Base-by-base conservation (phyloP, 2,329 filamentous ascomycete species). In the Didymella arachidicola region DNA sequence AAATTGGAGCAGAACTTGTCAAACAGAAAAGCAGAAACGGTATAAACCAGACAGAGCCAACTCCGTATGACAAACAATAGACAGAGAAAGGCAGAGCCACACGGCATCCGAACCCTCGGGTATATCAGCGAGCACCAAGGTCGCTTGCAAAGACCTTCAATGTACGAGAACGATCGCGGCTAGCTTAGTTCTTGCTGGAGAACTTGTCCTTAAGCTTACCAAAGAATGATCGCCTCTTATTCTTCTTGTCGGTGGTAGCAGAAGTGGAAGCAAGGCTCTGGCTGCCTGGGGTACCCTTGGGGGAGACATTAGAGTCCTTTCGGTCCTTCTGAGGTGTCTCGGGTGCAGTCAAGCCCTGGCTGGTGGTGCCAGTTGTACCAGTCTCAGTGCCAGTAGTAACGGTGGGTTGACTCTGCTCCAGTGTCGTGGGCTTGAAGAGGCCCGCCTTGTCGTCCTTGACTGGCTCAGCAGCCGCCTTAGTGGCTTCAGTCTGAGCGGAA, bases 171-270 rank as follows among this genome's bases (percentile, higher is more conserved):
- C 53, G 22, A 32, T 34, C 38, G 43, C 44, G 45, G 27, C 43
- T 50, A 60, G 49, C 59, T 64, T 70, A 71, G 57, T 68, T 53
- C 58, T 73, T 73, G 65, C 62, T 65, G 22, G 65, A 66, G 50
- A 83, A 71, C 76, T 81, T 81, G 57, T 81, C 80, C 78, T 82
- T 82, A 60, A 83, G 62, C 73, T 78, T 80, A 64, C 78, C 78
- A 59, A 82, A 82, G 68, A 82, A 75, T 53, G 77, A 78, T 47
- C 77, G 77, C 69, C 80, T 76, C 76, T 80, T 81, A 72, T 80
- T 81, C 71, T 80, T 80, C 76, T 80, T 79, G 46, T 72, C 67
- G 14, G 72, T 67, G 46, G 67, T 65, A 60, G 52, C 69, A 55
- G 68, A 71, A 39, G 30, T 51, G 56, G 59, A 69, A 32, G 64